Base-by-base conservation (phyloP, 208 protist species). In the Acanthamoeba healyi region DNA sequence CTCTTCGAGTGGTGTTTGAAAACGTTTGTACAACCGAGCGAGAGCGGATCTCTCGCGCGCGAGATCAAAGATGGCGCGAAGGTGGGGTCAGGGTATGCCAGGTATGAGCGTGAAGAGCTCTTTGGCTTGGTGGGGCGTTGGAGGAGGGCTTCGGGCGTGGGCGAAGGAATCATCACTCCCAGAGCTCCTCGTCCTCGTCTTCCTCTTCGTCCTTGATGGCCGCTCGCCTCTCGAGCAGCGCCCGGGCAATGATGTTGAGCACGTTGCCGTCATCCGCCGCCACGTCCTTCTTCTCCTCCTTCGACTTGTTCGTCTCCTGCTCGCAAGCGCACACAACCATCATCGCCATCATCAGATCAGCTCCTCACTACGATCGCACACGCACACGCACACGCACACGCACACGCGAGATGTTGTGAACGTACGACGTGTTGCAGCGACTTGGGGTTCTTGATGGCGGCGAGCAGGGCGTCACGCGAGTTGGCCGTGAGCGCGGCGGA, bases 201-300 rank as follows among this genome's bases (percentile, higher is more conserved):
- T 42, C 72, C 38, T 82, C 72, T 51, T 82, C 72, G n/a, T 82
- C 72, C 38, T 82, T 82, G 72, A 82, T 82, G 72, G 34, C 38
- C 38, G 10, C 38, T 22, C 72, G 34, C 42, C 72, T 38, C 19
- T 15, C 72, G n/a, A 82, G 34, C 34, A 82, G 72, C 38, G 72
- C 72, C 6, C 42, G 34, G 9, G 72, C 72, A 26, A 82, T 82
- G 38, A 82, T 82, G 38, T 82, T 82, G 38, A 82, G 42, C 38
- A 82, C 72, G 72, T 82, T 82, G 72, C 63, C 63, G 32, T 82
- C 72, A 26, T 82, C 42, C 38, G 9, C 38, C 14, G 34, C 72
- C 24, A 6, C 72, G 12, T 7, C 38, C 24, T 51, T 32, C 22
- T 29, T 38, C 38, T 54, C 15, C 22, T 82, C 72, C 38, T 82